Evolutionary conservation across 169 alveolate species (phyloP), one percentile per base, ranked within the genome.

Genomic region (Babesia caballi): DNA sequence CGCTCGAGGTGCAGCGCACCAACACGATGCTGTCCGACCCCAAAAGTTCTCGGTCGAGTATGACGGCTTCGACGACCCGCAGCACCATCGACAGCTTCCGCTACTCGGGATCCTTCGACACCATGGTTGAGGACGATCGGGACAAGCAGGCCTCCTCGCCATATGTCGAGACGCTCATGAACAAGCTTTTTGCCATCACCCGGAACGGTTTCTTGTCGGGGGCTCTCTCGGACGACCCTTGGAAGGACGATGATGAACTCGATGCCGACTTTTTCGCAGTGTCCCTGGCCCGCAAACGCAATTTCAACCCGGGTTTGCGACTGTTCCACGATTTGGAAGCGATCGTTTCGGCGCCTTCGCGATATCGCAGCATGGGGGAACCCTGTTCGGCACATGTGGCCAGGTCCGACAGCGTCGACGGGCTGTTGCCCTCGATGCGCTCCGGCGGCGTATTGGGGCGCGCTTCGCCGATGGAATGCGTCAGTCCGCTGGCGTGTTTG

Each of bases 261-360:
- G 73, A 63, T 63, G 73, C 73, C 19, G 73, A 63, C 33, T 63
- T 63, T 15, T 46, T 63, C 52, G 73, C 73, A 63, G 61, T 49
- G 49, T 47, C 73, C 11, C 28, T 63, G 73, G 73, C 73, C 8
- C 28, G 73, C n/a, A 28, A 23, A 12, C 47, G 51, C 3, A 36
- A 35, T 19, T 44, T 15, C 3, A 63, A 63, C 60, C 73, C 73
- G 0, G 44, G 61, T 11, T 49, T 63, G 47, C 42, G 15, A 23
- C 60, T 63, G 2, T 47, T 63, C 23, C 44, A 63, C 47, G 73
- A 63, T 23, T 14, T 63, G 19, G 73, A 63, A 15, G 58, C 73
- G 25, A 49, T 63, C 8, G 73, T 63, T 1, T 47, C 73, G 25
- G 47, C 50, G 47, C 73, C 73, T 9, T 17, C 60, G 17, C 9